These are phyloP conservation scores for Codiaeum variegatum DNA, from an alignment of 441 rosid genomes.

Conservation along the genomic window DNA sequence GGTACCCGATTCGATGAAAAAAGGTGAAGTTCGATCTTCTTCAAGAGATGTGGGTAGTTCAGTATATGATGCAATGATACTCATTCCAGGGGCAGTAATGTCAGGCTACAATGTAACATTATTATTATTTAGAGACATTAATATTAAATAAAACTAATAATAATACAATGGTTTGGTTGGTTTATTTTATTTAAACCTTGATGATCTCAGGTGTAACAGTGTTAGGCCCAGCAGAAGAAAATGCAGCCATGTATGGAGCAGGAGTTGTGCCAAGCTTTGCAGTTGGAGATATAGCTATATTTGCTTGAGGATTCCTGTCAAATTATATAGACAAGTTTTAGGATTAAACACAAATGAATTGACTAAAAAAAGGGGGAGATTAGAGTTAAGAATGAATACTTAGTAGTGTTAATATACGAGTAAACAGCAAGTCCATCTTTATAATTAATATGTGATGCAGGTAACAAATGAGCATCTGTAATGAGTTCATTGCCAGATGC, in stretches of 20 bases:
- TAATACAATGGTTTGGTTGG: neutral
- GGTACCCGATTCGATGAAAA: constrained; percentile 39
- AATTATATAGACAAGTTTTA: neutral
- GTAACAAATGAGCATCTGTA: constrained; percentile 50
- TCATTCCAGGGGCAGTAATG: constrained; percentile 59
- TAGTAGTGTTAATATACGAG: constrained; percentile 33
- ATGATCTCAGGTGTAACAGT: constrained; percentile 43
- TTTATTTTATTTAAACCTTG: constrained; percentile 30
- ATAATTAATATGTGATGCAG: constrained; percentile 44
- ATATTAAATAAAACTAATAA: neutral
- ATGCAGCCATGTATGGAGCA: constrained; percentile 52
- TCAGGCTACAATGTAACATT: constrained; percentile 40
- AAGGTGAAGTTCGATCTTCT: constrained; percentile 36
- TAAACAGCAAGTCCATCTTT: constrained; percentile 33
- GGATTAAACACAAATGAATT: neutral
- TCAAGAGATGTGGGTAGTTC: constrained; percentile 26
- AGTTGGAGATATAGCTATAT: constrained; percentile 27
- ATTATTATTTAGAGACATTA: neutral
- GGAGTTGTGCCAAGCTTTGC: constrained; percentile 24
- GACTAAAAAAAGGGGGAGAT: neutral
- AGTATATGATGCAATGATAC: constrained; percentile 44
- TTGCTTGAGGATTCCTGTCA: constrained; percentile 41
- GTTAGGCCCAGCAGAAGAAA: constrained; percentile 63
- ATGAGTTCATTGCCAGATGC: constrained; percentile 30
- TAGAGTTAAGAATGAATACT: constrained; percentile 20